Evolutionary conservation across 352 stramenopile species (phyloP), one percentile per base, ranked within the genome.

Genomic region (Aphanomyces euteiches): DNA sequence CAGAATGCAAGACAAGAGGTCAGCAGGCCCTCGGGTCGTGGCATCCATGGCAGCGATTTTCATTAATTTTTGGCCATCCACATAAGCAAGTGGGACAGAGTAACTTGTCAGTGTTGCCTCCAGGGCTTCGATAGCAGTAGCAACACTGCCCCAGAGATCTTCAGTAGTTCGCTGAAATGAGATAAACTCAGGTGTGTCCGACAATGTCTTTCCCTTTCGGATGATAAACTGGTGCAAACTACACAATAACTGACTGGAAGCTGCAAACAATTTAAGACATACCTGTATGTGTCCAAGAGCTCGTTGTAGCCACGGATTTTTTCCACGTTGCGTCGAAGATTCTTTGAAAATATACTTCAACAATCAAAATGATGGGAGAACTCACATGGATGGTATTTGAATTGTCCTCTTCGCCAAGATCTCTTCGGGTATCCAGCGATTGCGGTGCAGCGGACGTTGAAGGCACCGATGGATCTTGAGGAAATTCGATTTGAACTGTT

Each of bases 201-300:
- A 79, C 74, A 96, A 83, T 5, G 83, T 81, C 12, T 78, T 74
- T 2, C 90, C 90, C 61, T 96, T 90, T 69, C 92, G 87, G 69
- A 97, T 96, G 67, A 93, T 80, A 72, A 97, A 96, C 59, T 96
- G 85, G 56, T 97, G 87, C 17, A 96, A 73, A 34, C 75, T 79
- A 59, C 66, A n/a, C n/a, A 12, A 60, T 17, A n/a, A 60, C 28
- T 53, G 50, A n/a, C 45, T 53, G n/a, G 2, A n/a, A n/a, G n/a
- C 45, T n/a, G 45, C 28, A 2, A 28, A 28, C 28, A 28, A 28
- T 28, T 28, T 1, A 13, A 19, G 5, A 57, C 19, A 7, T 69
- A 70, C 64, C 82, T 90, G 76, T 90, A 90, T 15, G 81, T 78
- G 72, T 92, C 86, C 47, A 92, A 67, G 15, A 92, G 79, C 48